phyloP scores from a whole-genome alignment of 345 rosid species.

The Lumnitzera littorea region DNA sequence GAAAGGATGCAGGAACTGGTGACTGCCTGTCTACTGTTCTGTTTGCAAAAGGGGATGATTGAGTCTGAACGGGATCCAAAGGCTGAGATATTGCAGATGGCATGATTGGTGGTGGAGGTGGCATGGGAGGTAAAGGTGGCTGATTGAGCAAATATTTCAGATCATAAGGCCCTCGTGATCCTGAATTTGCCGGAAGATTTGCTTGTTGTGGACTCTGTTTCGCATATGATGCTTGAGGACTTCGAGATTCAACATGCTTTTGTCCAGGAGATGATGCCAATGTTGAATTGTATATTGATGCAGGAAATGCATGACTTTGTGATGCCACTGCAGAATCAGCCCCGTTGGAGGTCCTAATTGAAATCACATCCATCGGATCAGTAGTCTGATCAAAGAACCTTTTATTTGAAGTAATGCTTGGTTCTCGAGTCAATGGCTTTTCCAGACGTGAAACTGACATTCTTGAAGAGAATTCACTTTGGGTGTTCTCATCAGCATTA shows the following conservation, averaged over 20 bases:
- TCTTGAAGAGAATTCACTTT: constrained; percentile 86
- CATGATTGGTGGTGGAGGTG: constrained; percentile 52
- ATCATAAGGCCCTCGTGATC: constrained; percentile 68
- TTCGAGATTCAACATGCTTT: constrained; percentile 52
- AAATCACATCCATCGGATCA: constrained; percentile 47
- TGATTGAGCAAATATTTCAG: constrained; percentile 54
- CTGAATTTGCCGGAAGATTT: constrained; percentile 27
- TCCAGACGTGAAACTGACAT: constrained; percentile 72
- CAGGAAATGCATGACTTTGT: constrained; percentile 39
- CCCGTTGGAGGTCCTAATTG: constrained; percentile 25
- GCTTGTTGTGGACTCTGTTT: constrained; percentile 59
- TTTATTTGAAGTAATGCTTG: constrained; percentile 76
- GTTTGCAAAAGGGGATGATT: constrained; percentile 42
- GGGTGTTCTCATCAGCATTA: constrained; percentile 67
- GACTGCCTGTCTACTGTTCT: constrained; percentile 29
- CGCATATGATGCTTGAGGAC: constrained; percentile 48
- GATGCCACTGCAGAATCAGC: constrained; percentile 40
- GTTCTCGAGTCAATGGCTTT: constrained; percentile 62
- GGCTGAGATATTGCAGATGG: constrained; percentile 45
- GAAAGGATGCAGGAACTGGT: constrained; percentile 27
- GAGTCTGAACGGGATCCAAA: constrained; percentile 38
- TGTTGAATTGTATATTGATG: constrained; percentile 40
- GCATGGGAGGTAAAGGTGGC: constrained; percentile 93
- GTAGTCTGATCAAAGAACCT: constrained; percentile 68
- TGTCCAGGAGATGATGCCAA: constrained; percentile 37